A percentile compares a stretch with the other conserved stretches of the same genome.
These are phyloP conservation scores for Daldinia childiae DNA, from an alignment of 495 filamentous ascomycete genomes.

Conservation along the genomic window DNA sequence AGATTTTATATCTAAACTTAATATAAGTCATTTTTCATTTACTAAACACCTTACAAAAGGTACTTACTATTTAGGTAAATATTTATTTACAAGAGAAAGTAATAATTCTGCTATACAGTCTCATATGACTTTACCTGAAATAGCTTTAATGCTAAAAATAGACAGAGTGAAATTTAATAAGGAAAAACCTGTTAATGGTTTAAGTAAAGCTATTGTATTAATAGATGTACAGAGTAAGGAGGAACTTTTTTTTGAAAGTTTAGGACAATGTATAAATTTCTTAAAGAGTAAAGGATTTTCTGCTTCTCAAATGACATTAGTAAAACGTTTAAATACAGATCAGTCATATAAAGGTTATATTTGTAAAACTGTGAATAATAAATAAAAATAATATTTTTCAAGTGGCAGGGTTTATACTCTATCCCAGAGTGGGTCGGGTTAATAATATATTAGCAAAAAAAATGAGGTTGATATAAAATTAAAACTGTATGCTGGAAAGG, in stretches of 20 bases:
- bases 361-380: slow-evolving; percentile 3
- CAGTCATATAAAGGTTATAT: slow-evolving; percentile 3
- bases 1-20: slow-evolving; percentile 17
- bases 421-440: too few species aligned
- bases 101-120: slow-evolving; percentile 3
- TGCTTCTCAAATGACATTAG: neutral
- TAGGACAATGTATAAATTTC: slow-evolving; percentile 7
- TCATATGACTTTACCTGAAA: slow-evolving; percentile 7
- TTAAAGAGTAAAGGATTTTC: slow-evolving; percentile 8
- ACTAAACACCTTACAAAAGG: slow-evolving; percentile 16
- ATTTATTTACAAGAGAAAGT: slow-evolving; percentile 3
- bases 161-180: slow-evolving; percentile 9
- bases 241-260: slow-evolving; percentile 5
- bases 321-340: slow-evolving; percentile 1
- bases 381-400: slow-evolving; percentile 5
- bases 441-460: too few species aligned
- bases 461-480: slow-evolving; percentile 16
- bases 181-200: slow-evolving; percentile 4
- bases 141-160: slow-evolving; percentile 5
- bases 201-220: slow-evolving; percentile 1
- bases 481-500: slow-evolving; percentile 16
- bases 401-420: too few species aligned
- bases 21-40: slow-evolving; percentile 5
- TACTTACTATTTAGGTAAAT: slow-evolving; percentile 16
- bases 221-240: slow-evolving; percentile 2